Base-by-base conservation (phyloP, 176 grass and related monocot genomes). In the Ensete glaucum region DNA sequence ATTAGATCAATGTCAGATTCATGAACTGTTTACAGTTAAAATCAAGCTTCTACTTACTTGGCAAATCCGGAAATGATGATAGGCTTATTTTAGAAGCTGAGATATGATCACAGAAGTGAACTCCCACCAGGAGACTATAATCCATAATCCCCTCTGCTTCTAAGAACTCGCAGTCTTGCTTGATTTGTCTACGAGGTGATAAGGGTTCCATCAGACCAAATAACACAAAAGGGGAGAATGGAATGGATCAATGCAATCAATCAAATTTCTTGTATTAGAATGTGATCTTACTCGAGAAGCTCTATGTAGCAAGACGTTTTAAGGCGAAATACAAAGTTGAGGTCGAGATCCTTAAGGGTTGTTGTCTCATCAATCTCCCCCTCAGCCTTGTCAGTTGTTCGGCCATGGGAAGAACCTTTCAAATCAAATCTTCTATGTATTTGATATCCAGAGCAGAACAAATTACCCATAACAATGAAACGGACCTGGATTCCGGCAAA, bases 381-480 rank as follows among this genome's bases (percentile, higher is more conserved):
- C 50, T 92, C 89, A 73, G 88, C 82, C 69, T 96, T 96, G 34
- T 43, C 34, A 43, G 34, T 43, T 43, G 34, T 43, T 43, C 34
- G 34, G 34, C 34, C 34, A 43, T 43, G 34, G 34, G 34, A 43
- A 43, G 34, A 43, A 43, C 34, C 34, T 43, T 43, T 43, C 34
- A 43, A 43, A 43, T 43, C 34, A 43, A 43, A 43, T 43, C 34
- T 43, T 43, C 4, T 43, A 43, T 43, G 34, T 64, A 96, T 92
- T 17, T 9, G 86, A 67, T 87, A 92, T 15, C 92, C 92, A 1
- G 92, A 92, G 69, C 92, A 96, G 74, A 96, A 96, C 50, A 96
- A 75, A 83, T 96, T 96, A 48, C 92, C 92, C 89, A 96, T 96
- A 59, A 96, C 83, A 54, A 96, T 84, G 56, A 96, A 96, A 11